Evolutionary conservation across 139 green algal species (phyloP).

Genomic region (Chlamydomonas sp.): DNA sequence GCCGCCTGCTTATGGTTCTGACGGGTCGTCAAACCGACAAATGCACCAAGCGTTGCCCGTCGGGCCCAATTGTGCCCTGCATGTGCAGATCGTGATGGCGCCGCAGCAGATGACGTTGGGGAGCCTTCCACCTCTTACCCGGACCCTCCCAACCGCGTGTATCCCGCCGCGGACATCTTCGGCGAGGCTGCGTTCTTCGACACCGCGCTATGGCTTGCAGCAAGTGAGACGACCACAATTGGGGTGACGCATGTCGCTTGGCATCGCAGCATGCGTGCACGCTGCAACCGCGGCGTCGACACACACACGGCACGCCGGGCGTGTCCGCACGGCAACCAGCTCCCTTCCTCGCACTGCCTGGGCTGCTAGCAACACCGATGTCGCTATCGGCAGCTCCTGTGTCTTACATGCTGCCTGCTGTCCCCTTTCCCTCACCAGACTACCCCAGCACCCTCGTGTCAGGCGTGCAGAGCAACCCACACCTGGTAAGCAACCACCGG

Average conservation of each 20-base stretch:
- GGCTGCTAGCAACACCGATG: no score
- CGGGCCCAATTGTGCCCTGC: no score
- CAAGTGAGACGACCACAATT: constrained; percentile 28
- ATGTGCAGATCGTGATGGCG: constrained; percentile 32
- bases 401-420: not conserved
- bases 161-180: constrained; percentile 65
- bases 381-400: not conserved
- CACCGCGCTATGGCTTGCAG: constrained; percentile 35
- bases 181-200: constrained; percentile 58
- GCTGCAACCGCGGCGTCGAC: no score
- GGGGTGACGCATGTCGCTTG: not conserved
- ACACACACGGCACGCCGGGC: no score
- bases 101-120: constrained; percentile 29
- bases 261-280: not conserved
- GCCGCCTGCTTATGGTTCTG: not conserved
- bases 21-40: no score
- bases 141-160: constrained; percentile 43
- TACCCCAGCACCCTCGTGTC: constrained; percentile 27
- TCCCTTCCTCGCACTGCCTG: no score
- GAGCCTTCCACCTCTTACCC: constrained; percentile 51
- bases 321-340: no score
- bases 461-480: constrained; percentile 44
- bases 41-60: no score
- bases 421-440: constrained; percentile 8
- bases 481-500: constrained; percentile 11